These are phyloP conservation scores for Xylariomycetidae sp. DNA, from an alignment of 2,329 filamentous ascomycete genomes.

Conservation along the genomic window DNA sequence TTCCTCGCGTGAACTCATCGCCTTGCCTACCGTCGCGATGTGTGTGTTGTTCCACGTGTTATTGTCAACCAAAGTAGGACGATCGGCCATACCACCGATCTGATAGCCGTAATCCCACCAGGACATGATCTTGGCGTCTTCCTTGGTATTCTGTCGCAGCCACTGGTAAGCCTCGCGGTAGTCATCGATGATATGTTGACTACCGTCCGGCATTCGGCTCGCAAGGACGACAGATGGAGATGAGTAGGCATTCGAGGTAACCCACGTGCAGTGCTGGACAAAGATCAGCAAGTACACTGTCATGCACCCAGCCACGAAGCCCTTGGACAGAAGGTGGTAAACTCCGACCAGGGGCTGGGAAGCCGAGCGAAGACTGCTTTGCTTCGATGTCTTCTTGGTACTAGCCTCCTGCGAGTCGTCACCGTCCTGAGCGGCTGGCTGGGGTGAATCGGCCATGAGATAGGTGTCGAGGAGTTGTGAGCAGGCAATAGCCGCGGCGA, in stretches of 20 bases:
- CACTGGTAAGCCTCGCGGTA: conserved; percentile 99
- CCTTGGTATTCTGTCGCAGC: conserved; percentile 93
- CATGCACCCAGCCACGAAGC: conserved; percentile 67
- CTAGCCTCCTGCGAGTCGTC: conserved; percentile 46
- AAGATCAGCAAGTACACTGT: conserved; percentile 84
- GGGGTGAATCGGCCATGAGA: conserved; percentile 62
- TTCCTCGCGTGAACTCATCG: conserved; percentile 95
- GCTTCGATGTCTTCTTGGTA: conserved; percentile 51
- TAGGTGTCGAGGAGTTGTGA: conserved; percentile 89
- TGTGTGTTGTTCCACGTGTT: conserved; percentile 99
- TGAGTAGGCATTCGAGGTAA: conserved; percentile 97
- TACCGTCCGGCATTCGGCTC: conserved; percentile 86
- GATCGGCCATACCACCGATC: conserved; percentile 98
- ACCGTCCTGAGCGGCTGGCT: conserved; percentile 39
- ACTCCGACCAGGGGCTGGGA: conserved; percentile 75
- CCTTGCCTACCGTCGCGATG: conserved; percentile 97
- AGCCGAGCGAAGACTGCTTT: conserved; percentile 62
- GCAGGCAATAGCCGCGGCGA: conserved; percentile 82
- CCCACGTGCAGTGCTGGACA: conserved; percentile 97
- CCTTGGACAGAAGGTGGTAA: conserved; percentile 75
- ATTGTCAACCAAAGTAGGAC: conserved; percentile 96
- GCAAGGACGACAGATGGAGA: conserved; percentile 96
- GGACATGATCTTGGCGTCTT: conserved; percentile 97
- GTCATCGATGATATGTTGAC: conserved; percentile 97
- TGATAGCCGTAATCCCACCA: conserved; percentile 99